Evolutionary conservation across 176 grass and related monocot species (phyloP).

Genomic region (Urochloa ruziziensis): DNA sequence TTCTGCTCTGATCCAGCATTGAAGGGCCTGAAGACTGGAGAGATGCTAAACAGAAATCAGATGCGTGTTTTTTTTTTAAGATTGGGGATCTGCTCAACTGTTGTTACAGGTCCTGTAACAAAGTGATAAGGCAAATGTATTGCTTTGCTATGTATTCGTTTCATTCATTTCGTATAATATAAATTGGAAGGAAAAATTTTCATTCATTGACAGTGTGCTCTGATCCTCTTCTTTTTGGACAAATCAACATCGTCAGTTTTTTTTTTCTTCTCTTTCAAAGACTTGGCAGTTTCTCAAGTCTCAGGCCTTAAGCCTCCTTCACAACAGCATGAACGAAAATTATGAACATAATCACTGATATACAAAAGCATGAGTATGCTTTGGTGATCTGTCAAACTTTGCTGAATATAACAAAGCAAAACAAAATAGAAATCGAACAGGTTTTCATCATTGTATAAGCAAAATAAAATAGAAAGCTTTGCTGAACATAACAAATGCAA

Average conservation of each 20-base stretch:
- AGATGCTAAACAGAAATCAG: neutral
- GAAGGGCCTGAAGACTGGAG: neutral
- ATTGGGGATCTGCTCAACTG: neutral
- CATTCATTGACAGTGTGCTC: neutral
- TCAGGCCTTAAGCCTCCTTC: neutral
- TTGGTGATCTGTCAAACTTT: neutral
- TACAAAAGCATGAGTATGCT: neutral
- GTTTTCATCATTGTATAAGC: no score
- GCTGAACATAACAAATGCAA: no score
- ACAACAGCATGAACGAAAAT: neutral
- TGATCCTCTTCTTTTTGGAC: neutral
- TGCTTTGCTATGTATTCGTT: conserved; percentile 23
- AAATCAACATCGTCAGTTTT: neutral
- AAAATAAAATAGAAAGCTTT: no score
- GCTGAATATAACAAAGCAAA: neutral
- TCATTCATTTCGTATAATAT: neutral
- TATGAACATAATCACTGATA: neutral
- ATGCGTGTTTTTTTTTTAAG: neutral
- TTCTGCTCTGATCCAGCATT: neutral
- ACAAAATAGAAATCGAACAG: neutral
- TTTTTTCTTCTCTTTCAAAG: neutral
- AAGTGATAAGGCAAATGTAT: conserved; percentile 34
- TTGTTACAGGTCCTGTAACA: neutral
- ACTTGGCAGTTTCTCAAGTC: neutral
- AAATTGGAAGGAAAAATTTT: neutral